A percentile compares a stretch with the other conserved stretches of the same genome.
These are phyloP conservation scores for Coelastrella sp. DNA, from an alignment of 139 green algal genomes.

Conservation along the genomic window DNA sequence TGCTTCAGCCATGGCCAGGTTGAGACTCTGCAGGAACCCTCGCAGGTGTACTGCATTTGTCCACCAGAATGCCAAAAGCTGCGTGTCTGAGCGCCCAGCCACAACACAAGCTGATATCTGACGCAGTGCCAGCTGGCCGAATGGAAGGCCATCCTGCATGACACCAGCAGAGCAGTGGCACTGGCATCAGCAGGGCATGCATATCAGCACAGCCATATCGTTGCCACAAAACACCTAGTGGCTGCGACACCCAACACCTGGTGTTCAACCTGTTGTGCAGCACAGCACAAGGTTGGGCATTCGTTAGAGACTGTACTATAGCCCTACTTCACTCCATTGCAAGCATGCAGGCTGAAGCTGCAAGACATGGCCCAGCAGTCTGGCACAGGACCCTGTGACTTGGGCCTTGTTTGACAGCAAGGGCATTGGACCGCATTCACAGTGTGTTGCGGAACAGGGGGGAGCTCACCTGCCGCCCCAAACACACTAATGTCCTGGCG, in stretches of 20 bases:
- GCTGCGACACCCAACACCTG: no score
- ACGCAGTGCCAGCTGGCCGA: slow-evolving; percentile 69
- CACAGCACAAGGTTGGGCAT: no score
- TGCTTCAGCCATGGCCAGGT: slow-evolving; percentile 51
- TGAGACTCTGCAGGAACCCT: slow-evolving; percentile 56
- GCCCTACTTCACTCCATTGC: not conserved
- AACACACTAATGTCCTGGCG: slow-evolving; percentile 77
- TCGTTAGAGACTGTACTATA: not conserved
- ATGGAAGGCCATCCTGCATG: slow-evolving; percentile 55
- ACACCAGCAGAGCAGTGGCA: not conserved
- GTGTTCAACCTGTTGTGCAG: no score
- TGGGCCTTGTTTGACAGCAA: no score
- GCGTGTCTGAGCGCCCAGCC: slow-evolving; percentile 51
- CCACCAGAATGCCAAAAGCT: slow-evolving; percentile 66
- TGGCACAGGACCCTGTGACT: no score
- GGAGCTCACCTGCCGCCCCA: slow-evolving; percentile 61
- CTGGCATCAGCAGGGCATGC: not conserved
- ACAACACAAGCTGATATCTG: slow-evolving; percentile 53
- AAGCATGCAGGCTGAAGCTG: no score
- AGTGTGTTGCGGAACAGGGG: no score
- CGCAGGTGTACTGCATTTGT: slow-evolving; percentile 64
- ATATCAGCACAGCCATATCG: no score
- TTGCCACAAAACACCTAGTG: no score
- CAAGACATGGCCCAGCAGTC: no score
- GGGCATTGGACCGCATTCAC: no score